These are phyloP conservation scores for Berkeleyomyces basicola DNA, from an alignment of 2,329 filamentous ascomycete genomes.

Conservation along the genomic window DNA sequence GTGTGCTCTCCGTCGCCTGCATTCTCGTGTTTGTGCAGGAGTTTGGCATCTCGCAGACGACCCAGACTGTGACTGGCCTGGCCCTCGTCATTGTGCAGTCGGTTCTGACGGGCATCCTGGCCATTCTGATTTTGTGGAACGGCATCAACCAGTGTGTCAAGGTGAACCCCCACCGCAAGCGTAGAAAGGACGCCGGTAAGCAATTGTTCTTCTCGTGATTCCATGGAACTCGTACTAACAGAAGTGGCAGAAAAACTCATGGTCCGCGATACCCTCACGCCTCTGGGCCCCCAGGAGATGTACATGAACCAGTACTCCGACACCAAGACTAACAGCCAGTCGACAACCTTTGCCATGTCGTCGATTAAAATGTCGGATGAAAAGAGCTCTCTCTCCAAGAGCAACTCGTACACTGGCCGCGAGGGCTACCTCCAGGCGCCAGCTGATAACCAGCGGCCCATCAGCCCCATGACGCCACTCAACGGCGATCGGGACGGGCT, in stretches of 20 bases:
- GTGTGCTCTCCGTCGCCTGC: conserved; percentile 74
- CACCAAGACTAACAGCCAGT: conserved; percentile 21
- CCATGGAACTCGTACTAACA: conserved; percentile 18
- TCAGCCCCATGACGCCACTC: conserved; percentile 16
- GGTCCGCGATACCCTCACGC: conserved; percentile 61
- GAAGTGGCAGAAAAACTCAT: conserved; percentile 42
- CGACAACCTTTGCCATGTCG: conserved; percentile 28
- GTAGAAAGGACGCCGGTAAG: conserved; percentile 80
- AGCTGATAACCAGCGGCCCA: conserved; percentile 13
- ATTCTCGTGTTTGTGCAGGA: conserved; percentile 90
- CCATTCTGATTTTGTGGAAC: conserved; percentile 78
- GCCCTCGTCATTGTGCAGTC: conserved; percentile 86
- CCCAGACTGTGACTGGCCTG: conserved; percentile 86
- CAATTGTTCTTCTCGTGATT: neutral
- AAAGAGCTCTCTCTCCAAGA: neutral
- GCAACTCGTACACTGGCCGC: conserved; percentile 4
- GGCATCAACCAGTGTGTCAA: conserved; percentile 68
- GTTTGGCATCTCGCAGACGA: conserved; percentile 75
- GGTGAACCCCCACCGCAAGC: conserved; percentile 78
- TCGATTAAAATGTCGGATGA: conserved; percentile 21
- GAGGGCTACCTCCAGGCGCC: neutral
- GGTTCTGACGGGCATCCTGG: conserved; percentile 62
- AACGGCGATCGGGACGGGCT: conserved; percentile 20
- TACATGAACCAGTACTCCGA: neutral
- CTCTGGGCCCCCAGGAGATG: conserved; percentile 50